Conservation (phyloP, 495 filamentous ascomycete genomes). For the Penicillium parvum region DNA sequence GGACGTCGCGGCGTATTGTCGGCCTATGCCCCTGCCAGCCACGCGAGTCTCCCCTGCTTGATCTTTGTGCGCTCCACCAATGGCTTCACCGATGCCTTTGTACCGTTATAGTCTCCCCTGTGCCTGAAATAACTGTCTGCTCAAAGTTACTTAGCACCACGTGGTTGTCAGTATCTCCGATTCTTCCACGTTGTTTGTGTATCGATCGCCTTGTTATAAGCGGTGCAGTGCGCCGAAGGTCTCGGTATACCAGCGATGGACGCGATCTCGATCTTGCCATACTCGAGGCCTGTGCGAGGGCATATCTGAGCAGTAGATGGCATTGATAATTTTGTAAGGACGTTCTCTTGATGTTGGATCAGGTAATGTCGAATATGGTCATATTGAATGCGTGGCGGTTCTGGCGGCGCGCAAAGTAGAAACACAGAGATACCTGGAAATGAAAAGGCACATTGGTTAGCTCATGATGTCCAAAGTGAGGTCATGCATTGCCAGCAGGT, state of each 20-base stretch:
- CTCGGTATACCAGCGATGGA: constrained; percentile 22
- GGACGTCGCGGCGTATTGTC: neutral
- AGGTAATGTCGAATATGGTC: constrained; percentile 46
- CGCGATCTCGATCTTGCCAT: constrained; percentile 48
- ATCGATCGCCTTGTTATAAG: constrained; percentile 25
- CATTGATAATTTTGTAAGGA: constrained; percentile 50
- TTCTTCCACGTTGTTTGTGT: constrained; percentile 18
- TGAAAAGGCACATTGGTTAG: constrained; percentile 48
- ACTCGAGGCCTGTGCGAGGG: constrained; percentile 47
- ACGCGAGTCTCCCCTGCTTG: constrained; percentile 2
- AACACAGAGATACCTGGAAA: constrained; percentile 56
- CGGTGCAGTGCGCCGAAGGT: too few relatives aligned
- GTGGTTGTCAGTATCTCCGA: constrained; percentile 23
- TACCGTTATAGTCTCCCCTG: constrained; percentile 7
- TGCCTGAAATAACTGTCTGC: constrained; percentile 17
- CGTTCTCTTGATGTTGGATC: constrained; percentile 55
- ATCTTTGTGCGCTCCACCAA: constrained; percentile 1
- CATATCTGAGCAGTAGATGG: constrained; percentile 47
- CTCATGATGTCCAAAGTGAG: too few relatives aligned
- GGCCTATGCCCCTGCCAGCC: neutral
- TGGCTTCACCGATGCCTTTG: neutral
- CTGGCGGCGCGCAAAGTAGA: constrained; percentile 42
- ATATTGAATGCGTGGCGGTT: constrained; percentile 50
- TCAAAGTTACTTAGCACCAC: constrained; percentile 20
- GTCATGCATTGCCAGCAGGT: too few relatives aligned